Percentiles rank a stretch among this genome's conserved stretches.
Evolutionary conservation across 805 yeast genomes (phyloP).

Genomic region (Cyberlindnera maclurae): DNA sequence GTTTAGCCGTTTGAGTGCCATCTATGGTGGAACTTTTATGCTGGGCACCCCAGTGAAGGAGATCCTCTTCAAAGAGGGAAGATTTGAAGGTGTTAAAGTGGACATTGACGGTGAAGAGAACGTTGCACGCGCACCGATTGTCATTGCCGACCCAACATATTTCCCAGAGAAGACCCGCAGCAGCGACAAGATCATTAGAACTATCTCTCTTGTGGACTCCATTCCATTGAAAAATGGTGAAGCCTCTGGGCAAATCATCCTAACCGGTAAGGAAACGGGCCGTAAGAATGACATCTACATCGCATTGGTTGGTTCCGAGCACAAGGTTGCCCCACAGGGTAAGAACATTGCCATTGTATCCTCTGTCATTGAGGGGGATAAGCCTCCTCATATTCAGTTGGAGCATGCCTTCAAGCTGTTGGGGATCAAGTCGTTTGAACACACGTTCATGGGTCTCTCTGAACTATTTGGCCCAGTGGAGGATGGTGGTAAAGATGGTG

Average conservation of each 20-base stretch:
- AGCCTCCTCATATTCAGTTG: constrained; percentile 89
- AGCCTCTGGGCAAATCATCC: constrained; percentile 88
- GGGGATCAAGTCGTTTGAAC: constrained; percentile 49
- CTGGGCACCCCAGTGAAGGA: constrained; percentile 94
- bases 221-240: constrained; percentile 73
- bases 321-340: constrained; percentile 84
- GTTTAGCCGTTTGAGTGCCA: constrained; percentile 92
- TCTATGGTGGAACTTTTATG: constrained; percentile 98
- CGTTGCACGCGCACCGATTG: constrained; percentile 82
- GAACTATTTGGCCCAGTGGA: constrained; percentile 82
- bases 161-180: constrained; percentile 60
- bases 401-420: constrained; percentile 90
- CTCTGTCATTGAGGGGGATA: constrained; percentile 87
- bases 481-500: constrained; percentile 74
- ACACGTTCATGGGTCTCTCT: constrained; percentile 83
- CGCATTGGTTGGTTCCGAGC: constrained; percentile 83
- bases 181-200: constrained; percentile 33
- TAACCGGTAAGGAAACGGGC: constrained; percentile 92
- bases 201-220: constrained; percentile 80
- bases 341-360: constrained; percentile 90
- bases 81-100: constrained; percentile 79
- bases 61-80: constrained; percentile 66
- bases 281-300: constrained; percentile 92
- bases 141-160: constrained; percentile 96
- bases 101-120: constrained; percentile 58